Base-by-base conservation (phyloP, 1,284 basidiomycete genomes). In the Apiotrichum montevideense region DNA sequence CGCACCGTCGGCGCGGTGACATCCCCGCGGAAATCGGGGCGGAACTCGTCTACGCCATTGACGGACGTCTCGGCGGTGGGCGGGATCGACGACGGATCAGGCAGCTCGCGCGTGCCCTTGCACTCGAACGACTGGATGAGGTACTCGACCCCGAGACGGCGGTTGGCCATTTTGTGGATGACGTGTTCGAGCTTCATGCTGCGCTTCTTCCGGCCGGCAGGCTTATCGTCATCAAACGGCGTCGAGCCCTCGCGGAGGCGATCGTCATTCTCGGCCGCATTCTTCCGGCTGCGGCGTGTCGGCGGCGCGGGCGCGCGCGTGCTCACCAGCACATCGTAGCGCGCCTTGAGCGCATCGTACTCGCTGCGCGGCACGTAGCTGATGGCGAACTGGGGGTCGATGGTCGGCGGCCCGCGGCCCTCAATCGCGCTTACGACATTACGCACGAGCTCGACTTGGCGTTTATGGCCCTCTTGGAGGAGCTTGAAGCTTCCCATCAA, bases 141-240 rank as follows among this genome's bases (percentile, higher is more conserved):
- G 59, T 75, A 73, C 52, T 73, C 71, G 40, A 75, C 69, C 6
- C 73, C 73, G 10, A 75, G 54, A 14, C 72, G 63, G n/a, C 67
- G 64, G 57, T 75, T 75, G 11, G 73, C 73, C 63, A 70, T 69
- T 56, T 74, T 64, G 59, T 75, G 73, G 3, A 75, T 67, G 34
- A 75, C 62, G 48, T 75, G 73, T 71, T 75, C 73, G 10, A 75
- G 67, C 59, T 69, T 73, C 57, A 75, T 70, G 41, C 65, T 70
- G 15, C 73, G 59, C 44, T 66, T 66, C 53, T 73, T 72, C 29
- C 72, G 57, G 6, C 61, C 61, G 21, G 34, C 21, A n/a, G 51
- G 54, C 54, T 54, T 62, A 34, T 60, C 55, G n/a, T 61, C 60
- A 8, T 59, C 56, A 15, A 57, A 50, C 8, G 57, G 56, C 9